Percentiles rank a stretch among this genome's conserved stretches.
phyloP scores from a whole-genome alignment of 768 basidiomycete species.

The Boletus reticulatus region DNA sequence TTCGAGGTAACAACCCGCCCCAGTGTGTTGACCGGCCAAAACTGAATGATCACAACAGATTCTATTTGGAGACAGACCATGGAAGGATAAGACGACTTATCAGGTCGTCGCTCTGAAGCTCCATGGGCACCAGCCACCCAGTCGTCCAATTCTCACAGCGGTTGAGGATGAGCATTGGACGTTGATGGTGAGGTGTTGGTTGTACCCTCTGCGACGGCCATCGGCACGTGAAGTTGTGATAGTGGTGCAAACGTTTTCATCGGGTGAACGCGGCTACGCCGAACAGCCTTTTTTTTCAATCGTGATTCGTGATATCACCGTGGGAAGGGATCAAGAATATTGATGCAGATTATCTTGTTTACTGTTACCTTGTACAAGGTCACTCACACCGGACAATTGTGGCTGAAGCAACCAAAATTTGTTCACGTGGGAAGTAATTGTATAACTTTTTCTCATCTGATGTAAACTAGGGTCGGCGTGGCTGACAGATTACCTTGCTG shows the following conservation, averaged over 20 bases:
- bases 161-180: neutral
- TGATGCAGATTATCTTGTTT: no score
- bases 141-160: neutral
- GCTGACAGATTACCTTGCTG: no score
- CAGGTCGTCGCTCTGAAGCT: conserved; percentile 1
- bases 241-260: neutral
- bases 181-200: conserved; percentile 3
- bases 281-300: neutral
- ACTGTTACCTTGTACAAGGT: no score
- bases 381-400: no score
- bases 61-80: conserved; percentile 1
- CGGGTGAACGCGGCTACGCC: no score
- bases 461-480: no score
- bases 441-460: no score
- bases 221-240: neutral
- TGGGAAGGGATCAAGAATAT: no score
- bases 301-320: no score
- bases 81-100: neutral
- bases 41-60: neutral
- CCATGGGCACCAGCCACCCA: neutral
- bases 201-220: neutral
- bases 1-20: neutral
- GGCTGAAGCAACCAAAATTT: no score
- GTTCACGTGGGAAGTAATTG: no score
- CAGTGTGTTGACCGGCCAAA: neutral